Base-by-base conservation (phyloP, 331 rosid species). In the Pyracantha coccinea region DNA sequence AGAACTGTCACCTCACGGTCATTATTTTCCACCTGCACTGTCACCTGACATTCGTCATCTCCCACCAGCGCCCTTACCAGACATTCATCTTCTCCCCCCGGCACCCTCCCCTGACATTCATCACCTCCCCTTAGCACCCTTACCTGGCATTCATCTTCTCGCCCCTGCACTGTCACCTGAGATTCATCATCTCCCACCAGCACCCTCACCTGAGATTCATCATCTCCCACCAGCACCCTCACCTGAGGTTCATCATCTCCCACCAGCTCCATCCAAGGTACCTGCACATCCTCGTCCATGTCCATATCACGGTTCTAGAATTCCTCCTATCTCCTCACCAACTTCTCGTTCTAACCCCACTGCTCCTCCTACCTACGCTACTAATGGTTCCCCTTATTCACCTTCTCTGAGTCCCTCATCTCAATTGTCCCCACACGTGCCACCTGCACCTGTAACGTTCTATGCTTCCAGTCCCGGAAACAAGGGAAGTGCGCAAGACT, bases 261-360 rank as follows among this genome's bases (percentile, higher is more conserved):
- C 87, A 45, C 89, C 92, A 74, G 77, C 85, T 73, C 89, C 89
- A 45, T 86, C 90, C 69, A 28, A 44, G 68, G 77, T 29, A 66
- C 31, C 77, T 24, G 69, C 57, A 63, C 77, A 77, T 83, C 80
- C 95, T 74, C 90, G 77, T 59, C 91, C 92, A 59, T 87, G 87
- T 83, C 79, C 84, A 31, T 68, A 81, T 19, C 63, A 54, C 71
- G 69, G 80, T 66, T 74, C 38, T 28, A 12, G 58, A 59, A 53
- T 83, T 66, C 77, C 78, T 62, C 85, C 93, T 21, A 81, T 68
- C 74, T 59, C 82, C 35, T 76, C 84, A 2, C 89, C 89, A 62
- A 67, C 76, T 52, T 76, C 82, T 70, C 79, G 59, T 38, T 65
- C 89, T 74, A 76, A 76, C 74, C 80, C 87, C 25, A 33, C 80